Base-by-base conservation (phyloP, 768 basidiomycete species). In the Suillus occidentalis region DNA sequence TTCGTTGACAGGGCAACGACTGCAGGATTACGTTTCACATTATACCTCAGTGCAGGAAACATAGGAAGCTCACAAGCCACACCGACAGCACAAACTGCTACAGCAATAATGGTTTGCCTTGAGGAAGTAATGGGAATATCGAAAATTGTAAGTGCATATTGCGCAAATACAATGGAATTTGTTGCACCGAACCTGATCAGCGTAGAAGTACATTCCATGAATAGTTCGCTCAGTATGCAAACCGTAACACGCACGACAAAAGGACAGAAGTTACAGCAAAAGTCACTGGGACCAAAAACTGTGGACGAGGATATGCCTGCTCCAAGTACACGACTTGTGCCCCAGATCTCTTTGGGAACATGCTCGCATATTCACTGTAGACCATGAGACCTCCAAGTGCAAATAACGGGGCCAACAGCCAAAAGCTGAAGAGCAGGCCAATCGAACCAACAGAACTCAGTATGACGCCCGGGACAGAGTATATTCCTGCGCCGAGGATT, bases 271-370 rank as follows among this genome's bases (percentile, higher is more conserved):
- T 72, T 18, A 82, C 76, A 13, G 82, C 82, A 65, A 82, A 84
- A 2, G 75, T 68, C 34, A 79, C 79, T 2, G 82, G 80, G 31
- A 84, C 74, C 45, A 83, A 73, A 67, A 50, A 65, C 61, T 62
- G 61, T 37, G 71, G 72, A 34, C 63, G 65, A 20, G 55, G 65
- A 62, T 71, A 71, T 18, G 68, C 66, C 18, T 70, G 69, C 31
- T 82, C 81, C 16, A 83, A 73, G 62, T 82, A 84, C 3, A 80
- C 83, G 7, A 84, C 83, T 65, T 83, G 80, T 10, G 81, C 84
- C 7, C 83, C 83, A 9, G 82, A 81, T 18, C 84, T 77, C 61
- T 80, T 75, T 14, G 84, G 84, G 67, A 83, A 84, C 71, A 82
- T 81, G 42, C 80, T 75, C 2, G 80, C 78, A 39, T 80, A 79